Evolutionary conservation across 2,329 filamentous ascomycete species (phyloP).

Genomic region (Colletotrichum sp.): DNA sequence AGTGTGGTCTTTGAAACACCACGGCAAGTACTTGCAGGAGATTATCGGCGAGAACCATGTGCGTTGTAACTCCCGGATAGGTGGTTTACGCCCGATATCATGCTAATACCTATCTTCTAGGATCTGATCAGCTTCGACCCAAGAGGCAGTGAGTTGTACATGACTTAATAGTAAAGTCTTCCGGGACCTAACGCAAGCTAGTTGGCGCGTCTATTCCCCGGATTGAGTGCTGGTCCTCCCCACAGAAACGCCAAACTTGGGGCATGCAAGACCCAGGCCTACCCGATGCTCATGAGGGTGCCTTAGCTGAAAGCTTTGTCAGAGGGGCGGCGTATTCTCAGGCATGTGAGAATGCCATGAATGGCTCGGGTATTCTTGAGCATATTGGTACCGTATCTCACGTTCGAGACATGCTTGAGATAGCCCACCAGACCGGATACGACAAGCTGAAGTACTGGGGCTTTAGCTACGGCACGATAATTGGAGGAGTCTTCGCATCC

Average conservation of each 20-base stretch:
- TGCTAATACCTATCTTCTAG: conserved; percentile 19
- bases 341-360: conserved; percentile 45
- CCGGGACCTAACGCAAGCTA: not conserved
- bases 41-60: conserved; percentile 53
- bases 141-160: conserved; percentile 42
- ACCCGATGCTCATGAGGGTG: conserved; percentile 50
- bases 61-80: conserved; percentile 12
- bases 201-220: conserved; percentile 55
- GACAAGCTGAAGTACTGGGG: conserved; percentile 57
- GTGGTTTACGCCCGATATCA: not conserved
- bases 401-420: conserved; percentile 53
- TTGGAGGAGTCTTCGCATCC: conserved; percentile 57
- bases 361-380: conserved; percentile 38
- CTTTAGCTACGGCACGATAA: conserved; percentile 58
- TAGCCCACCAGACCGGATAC: conserved; percentile 45
- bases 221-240: conserved; percentile 54
- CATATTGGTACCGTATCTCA: conserved; percentile 50
- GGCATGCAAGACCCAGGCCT: conserved; percentile 46
- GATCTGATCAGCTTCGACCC: conserved; percentile 59
- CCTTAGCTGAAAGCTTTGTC: conserved; percentile 49
- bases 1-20: conserved; percentile 34
- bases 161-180: not conserved
- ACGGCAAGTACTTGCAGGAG: conserved; percentile 40
- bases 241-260: conserved; percentile 48
- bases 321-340: conserved; percentile 46